Conservation (phyloP, 441 rosid genomes). For the Erysimum cheiri region DNA sequence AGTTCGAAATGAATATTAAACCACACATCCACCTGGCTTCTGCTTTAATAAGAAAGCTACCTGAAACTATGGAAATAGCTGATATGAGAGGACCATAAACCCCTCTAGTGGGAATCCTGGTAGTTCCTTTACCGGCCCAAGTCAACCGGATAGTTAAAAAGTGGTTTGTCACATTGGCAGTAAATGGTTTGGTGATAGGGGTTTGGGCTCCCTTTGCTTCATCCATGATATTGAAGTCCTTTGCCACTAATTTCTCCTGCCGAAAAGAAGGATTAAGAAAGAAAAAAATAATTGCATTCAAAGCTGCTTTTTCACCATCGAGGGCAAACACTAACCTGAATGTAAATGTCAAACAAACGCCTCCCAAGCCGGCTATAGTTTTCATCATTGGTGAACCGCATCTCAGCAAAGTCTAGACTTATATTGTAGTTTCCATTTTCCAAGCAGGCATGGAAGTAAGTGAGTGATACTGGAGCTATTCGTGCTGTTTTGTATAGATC, state of each 20-base stretch:
- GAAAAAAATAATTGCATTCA: background rate
- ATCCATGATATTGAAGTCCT: conserved; percentile 60
- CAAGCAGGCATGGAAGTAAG: conserved; percentile 70
- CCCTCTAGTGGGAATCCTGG: conserved; percentile 63
- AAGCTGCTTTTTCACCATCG: conserved; percentile 11
- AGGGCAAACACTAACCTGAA: conserved; percentile 57
- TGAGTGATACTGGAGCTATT: conserved; percentile 62
- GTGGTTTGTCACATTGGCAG: conserved; percentile 51
- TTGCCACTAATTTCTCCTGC: conserved; percentile 55
- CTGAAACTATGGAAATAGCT: conserved; percentile 63
- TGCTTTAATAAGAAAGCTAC: conserved; percentile 44
- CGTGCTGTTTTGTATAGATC: conserved; percentile 61
- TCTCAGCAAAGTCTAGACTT: conserved; percentile 63
- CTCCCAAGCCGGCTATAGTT: conserved; percentile 61
- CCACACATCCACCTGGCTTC: conserved; percentile 4
- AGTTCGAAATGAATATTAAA: conserved; percentile 25
- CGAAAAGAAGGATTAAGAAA: conserved; percentile 24
- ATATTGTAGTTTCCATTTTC: conserved; percentile 57
- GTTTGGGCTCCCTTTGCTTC: conserved; percentile 55
- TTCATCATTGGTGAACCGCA: conserved; percentile 54
- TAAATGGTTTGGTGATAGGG: conserved; percentile 45
- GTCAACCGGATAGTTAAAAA: conserved; percentile 60
- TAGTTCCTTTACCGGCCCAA: conserved; percentile 83
- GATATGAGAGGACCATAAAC: conserved; percentile 77
- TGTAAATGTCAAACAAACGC: conserved; percentile 62